Base-by-base conservation (phyloP, 2,329 filamentous ascomycete genomes). In the Trichocomaceae sp. region DNA sequence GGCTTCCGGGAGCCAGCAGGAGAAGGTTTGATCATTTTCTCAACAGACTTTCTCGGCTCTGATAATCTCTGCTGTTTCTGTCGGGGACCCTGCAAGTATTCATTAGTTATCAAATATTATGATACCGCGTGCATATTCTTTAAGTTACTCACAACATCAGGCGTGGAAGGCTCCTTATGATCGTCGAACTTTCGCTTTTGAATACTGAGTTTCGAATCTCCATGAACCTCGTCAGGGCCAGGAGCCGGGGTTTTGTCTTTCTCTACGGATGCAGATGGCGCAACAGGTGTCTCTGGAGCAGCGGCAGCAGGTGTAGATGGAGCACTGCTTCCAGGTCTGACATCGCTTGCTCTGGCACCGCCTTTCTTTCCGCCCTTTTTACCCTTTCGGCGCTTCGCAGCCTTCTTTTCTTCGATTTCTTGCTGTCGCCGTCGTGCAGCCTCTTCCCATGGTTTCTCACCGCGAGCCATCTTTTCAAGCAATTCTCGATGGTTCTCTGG, bases 371-470 rank as follows among this genome's bases (percentile, higher is more conserved):
- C 80, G 70, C 73, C 70, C 65, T 69, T 76, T 62, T 77, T 80
- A 57, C 75, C 73, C 61, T 78, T 80, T 73, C 75, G 82, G 72
- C 77, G 83, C 72, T 70, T 79, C 67, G 71, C 81, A 77, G 71
- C 79, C 78, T 71, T 79, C 74, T 71, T 80, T 73, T 71, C 75
- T 52, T 80, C 76, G 55, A 80, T 76, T 60, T 85, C 83, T 51
- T 82, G 81, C 63, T 86, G 83, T 62, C 85, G 80, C 50, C 75
- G 76, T 62, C 80, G 81, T 13, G 84, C 82, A 37, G 83, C 77
- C 52, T 81, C 82, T 66, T 91, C 86, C 93, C 93, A 97, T 0
- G 90, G 87, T 71, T 85, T 87, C 73, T 96, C 89, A 5, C 92
- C 93, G 42, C 81, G 82, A 19, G 79, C 82, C 55, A 96, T 86